These are phyloP conservation scores for Kwoniella heveanensis DNA, from an alignment of 768 basidiomycete species.

Conservation along the genomic window DNA sequence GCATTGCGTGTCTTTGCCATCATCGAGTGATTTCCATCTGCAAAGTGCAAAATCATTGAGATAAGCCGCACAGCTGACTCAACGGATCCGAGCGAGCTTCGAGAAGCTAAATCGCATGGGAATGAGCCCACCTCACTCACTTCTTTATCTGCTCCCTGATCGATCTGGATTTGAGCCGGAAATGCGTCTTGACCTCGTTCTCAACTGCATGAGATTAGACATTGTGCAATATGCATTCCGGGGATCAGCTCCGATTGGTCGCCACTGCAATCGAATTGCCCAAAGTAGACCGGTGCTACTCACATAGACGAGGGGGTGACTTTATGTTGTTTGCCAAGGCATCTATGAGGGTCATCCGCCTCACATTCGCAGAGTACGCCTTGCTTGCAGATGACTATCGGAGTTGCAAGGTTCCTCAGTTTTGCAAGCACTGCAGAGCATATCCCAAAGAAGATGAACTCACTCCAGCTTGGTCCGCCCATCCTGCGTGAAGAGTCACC, in stretches of 20 bases:
- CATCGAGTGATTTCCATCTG: conserved; percentile 62
- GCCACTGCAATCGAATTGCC: too few species aligned
- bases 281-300: too few species aligned
- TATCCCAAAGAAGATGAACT: conserved; percentile 10
- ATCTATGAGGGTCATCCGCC: conserved; percentile 86
- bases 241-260: too few species aligned
- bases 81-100: too few species aligned
- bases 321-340: conserved; percentile 59
- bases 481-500: conserved; percentile 17
- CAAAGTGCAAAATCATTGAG: neutral
- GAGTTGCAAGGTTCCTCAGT: too few species aligned
- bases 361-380: conserved; percentile 69
- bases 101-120: neutral
- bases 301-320: conserved; percentile 43
- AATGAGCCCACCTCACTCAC: conserved; percentile 60
- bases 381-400: conserved; percentile 35
- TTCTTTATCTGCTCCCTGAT: conserved; percentile 73
- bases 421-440: too few species aligned
- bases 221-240: too few species aligned
- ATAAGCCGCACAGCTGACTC: neutral
- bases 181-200: conserved; percentile 87
- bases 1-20: conserved; percentile 63
- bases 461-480: conserved; percentile 30
- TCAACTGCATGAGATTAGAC: conserved; percentile 59
- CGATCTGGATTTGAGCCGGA: conserved; percentile 75